Evolutionary conservation across 345 rosid species (phyloP), one percentile per base, ranked within the genome.

Genomic region (Linum lewisii): DNA sequence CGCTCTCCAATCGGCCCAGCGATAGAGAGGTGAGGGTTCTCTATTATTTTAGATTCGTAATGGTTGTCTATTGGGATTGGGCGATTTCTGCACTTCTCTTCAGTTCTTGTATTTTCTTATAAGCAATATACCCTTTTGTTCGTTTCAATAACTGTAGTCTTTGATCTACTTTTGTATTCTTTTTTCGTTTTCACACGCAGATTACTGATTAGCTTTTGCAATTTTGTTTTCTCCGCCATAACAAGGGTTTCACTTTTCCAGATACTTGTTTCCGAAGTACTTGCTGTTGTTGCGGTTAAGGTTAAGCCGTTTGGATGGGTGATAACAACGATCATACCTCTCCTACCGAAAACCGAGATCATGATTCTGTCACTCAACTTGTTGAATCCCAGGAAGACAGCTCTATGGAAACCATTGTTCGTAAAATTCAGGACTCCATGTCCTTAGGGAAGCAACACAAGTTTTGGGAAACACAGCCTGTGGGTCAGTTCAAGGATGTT

Each of bases 391-490:
- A 69, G 62, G 83, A 79, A 21, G 86, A 84, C 47, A 66, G 79
- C 69, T 69, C 90, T 7, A 78, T 88, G 3, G 92, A 86, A 42
- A 76, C 78, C 18, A 70, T 86, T 21, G 85, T 80, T 29, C 69
- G 83, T 24, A 78, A 78, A 81, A 72, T 88, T 54, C 89, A 82
- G 61, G 98, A 82, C 37, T 72, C 98, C 0, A 69, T 82, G 58
- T 71, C 87, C 2, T 59, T 69, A 15, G 54, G 80, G 0, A 82
- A 83, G 79, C 75, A 72, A 7, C 96, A 92, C 62, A 84, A 80
- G 73, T 88, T 92, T 66, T 92, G 96, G 96, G 98, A 87, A 71
- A 92, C 93, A 15, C 96, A 88, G 24, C 98, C 96, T 0, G 96
- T 92, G 14, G 86, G 96, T 22, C 98, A 92, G 63, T 86, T 77